Evolutionary conservation across 495 filamentous ascomycete species (phyloP).

Genomic region (Aspergillus sparsus): DNA sequence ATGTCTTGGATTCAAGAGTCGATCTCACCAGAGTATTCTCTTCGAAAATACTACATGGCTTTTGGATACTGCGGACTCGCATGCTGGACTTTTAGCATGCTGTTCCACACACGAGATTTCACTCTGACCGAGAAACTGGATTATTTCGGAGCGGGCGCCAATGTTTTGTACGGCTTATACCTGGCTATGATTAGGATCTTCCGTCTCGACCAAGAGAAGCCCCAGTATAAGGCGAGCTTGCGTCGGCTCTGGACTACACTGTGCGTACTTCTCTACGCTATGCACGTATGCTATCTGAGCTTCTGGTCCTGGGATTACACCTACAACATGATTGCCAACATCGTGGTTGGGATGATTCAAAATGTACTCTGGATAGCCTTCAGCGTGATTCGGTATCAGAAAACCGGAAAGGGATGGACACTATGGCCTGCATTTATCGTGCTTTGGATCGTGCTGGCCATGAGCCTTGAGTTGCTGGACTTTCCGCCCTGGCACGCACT

Average conservation of each 20-base stretch:
- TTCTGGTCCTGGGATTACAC: slow-evolving; percentile 90
- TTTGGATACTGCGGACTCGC: slow-evolving; percentile 81
- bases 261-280: slow-evolving; percentile 69
- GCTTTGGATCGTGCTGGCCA: slow-evolving; percentile 85
- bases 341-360: slow-evolving; percentile 75
- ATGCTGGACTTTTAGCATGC: slow-evolving; percentile 82
- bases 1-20: slow-evolving; percentile 65
- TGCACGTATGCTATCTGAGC: slow-evolving; percentile 82
- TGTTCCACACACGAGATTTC: slow-evolving; percentile 93
- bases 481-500: slow-evolving; percentile 83
- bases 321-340: slow-evolving; percentile 97
- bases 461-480: slow-evolving; percentile 93
- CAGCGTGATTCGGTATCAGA: slow-evolving; percentile 71
- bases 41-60: slow-evolving; percentile 76
- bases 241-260: slow-evolving; percentile 72
- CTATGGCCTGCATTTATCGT: slow-evolving; percentile 92
- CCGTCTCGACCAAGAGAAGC: slow-evolving; percentile 67
- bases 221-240: slow-evolving; percentile 54
- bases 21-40: slow-evolving; percentile 70
- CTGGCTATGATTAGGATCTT: slow-evolving; percentile 79
- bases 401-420: slow-evolving; percentile 69
- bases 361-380: slow-evolving; percentile 87
- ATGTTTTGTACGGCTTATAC: slow-evolving; percentile 87
- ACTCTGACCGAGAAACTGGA: slow-evolving; percentile 85
- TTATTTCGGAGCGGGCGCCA: slow-evolving; percentile 92